Evolutionary conservation across 2,329 filamentous ascomycete genomes (phyloP), one percentile per base, ranked within the genome.

Genomic region (Coniochaeta ligniaria): DNA sequence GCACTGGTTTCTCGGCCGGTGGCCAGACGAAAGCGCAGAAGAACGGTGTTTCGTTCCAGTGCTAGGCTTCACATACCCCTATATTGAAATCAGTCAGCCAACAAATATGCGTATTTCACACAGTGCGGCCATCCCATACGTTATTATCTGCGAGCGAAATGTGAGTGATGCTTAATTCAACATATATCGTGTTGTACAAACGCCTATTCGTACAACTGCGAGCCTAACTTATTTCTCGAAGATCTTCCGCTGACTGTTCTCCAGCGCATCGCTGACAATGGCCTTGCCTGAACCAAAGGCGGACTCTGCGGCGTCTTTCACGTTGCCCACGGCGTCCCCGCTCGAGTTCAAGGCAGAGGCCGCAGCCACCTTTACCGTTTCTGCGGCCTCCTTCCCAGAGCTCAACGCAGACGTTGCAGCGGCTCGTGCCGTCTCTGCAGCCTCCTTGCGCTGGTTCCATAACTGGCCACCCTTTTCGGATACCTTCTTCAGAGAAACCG

Each of bases 1-100:
- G 94, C 0, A 98, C 94, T 0, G 94, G 94, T 0, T 98, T 96
- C 74, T 93, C 94, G 5, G 90, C 91, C 5, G 88, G 89, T n/a
- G 94, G 95, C 2, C 83, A 84, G 58, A 96, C 89, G 69, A 84
- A 90, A 67, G 92, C 96, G 17, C 89, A 90, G 74, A 95, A 88
- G 72, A 77, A 83, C 3, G 89, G 90, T 0, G 86, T 96, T 20
- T 88, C 88, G 0, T 96, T 96, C 73, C 91, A 96, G 71, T 94
- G 91, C 71, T 95, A 71, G 65, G 31, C 54, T 38, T 17, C 11
- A 47, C n/a, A 14, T n/a, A n/a, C n/a, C n/a, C n/a, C n/a, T 9
- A 47, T 47, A 14, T 7, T 16, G 22, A 31, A 52, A 31, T 52
- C n/a, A 22, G 3, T 22, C 43, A 24, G 11, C 20, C 43, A 47